Percentiles rank a stretch among this genome's conserved stretches.
Conservation (phyloP, 768 basidiomycete species). For the Infundibulicybe gibba region DNA sequence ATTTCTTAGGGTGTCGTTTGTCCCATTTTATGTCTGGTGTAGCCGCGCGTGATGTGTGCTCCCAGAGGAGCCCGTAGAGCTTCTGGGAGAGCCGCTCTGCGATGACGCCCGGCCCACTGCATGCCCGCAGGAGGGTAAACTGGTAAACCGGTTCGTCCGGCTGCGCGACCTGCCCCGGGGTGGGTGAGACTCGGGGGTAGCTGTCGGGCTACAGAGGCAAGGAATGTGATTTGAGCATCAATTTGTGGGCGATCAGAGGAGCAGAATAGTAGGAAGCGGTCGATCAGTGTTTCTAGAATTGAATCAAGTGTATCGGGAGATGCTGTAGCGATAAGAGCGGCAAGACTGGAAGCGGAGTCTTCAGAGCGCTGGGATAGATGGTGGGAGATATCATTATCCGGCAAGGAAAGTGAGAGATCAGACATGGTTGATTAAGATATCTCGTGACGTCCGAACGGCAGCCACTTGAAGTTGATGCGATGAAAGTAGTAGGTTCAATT, state of each 20-base stretch:
- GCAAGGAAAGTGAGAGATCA: not conserved
- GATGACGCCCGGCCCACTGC: conserved; percentile 7
- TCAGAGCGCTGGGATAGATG: not conserved
- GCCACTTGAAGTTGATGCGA: too few species aligned
- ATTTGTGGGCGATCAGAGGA: conserved; percentile 5
- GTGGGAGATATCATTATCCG: not conserved
- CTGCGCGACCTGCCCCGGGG: not conserved
- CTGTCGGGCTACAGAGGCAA: conserved; percentile 2
- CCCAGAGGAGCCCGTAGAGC: conserved; percentile 5
- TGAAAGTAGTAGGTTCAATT: too few species aligned
- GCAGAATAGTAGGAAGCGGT: conserved; percentile 4
- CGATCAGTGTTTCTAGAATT: conserved; percentile 6
- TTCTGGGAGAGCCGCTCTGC: conserved; percentile 6
- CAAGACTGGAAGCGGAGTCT: conserved; percentile 5
- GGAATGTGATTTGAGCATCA: conserved; percentile 5
- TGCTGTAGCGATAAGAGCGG: conserved; percentile 4
- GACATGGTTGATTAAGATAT: too few species aligned
- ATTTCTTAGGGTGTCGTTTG: conserved; percentile 4
- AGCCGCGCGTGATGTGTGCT: conserved; percentile 4
- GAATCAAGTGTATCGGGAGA: conserved; percentile 1
- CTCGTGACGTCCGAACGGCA: too few species aligned
- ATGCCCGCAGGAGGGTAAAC: conserved; percentile 4
- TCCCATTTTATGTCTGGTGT: conserved; percentile 4
- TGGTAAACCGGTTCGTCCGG: not conserved
- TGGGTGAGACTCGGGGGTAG: conserved; percentile 1